Conservation (phyloP, 108 stramenopile genomes). For the Skeletonema marinoi region DNA sequence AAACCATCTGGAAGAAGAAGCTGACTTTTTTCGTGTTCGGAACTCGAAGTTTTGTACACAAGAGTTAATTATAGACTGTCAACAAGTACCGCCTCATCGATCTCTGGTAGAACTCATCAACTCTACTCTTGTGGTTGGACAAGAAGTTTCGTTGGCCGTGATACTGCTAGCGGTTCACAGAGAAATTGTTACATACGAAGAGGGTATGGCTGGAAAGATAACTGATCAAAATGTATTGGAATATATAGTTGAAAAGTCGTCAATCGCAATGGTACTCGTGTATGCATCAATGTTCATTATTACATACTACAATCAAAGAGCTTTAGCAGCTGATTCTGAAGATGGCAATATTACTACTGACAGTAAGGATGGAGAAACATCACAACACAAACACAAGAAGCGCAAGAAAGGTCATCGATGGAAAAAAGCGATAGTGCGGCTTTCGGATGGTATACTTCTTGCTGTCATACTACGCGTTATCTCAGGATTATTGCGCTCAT, state of each 20-base stretch:
- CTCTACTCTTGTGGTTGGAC: slow-evolving; percentile 58
- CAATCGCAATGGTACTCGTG: slow-evolving; percentile 24
- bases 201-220: background rate
- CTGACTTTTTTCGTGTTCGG: background rate
- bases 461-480: slow-evolving; percentile 57
- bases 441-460: slow-evolving; percentile 57
- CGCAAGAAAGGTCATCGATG: slow-evolving; percentile 6
- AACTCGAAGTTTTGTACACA: background rate
- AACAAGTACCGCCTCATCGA: slow-evolving; percentile 6
- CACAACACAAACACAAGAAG: slow-evolving; percentile 21
- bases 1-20: background rate
- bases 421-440: slow-evolving; percentile 31
- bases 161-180: slow-evolving; percentile 59
- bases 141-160: slow-evolving; percentile 70
- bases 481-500: slow-evolving; percentile 55
- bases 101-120: slow-evolving; percentile 25
- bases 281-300: slow-evolving; percentile 47
- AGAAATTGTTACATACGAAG: slow-evolving; percentile 29
- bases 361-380: background rate
- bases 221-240: background rate
- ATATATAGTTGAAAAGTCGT: slow-evolving; percentile 4
- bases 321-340: background rate
- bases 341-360: slow-evolving; percentile 6
- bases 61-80: background rate
- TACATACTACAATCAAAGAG: slow-evolving; percentile 19